Conservation (phyloP, 331 rosid species). For the Arachis monticola region DNA sequence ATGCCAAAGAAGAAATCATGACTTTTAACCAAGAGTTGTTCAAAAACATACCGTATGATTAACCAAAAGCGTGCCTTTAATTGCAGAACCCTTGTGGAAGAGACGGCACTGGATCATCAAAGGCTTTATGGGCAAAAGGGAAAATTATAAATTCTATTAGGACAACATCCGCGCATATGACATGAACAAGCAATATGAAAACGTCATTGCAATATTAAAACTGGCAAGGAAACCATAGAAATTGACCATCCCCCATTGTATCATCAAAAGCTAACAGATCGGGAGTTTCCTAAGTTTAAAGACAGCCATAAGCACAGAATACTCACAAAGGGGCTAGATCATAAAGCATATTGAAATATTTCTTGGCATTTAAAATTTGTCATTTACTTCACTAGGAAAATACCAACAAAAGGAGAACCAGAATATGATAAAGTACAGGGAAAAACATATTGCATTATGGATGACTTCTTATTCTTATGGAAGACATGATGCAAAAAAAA, state of each 20-base stretch:
- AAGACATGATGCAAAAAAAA: neutral
- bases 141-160: constrained; percentile 36
- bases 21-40: neutral
- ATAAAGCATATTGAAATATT: constrained; percentile 7
- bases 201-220: constrained; percentile 16
- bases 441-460: neutral
- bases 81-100: constrained; percentile 64
- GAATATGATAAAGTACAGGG: neutral
- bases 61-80: constrained; percentile 78
- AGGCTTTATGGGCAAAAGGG: constrained; percentile 52
- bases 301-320: constrained; percentile 14
- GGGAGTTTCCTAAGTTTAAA: constrained; percentile 38
- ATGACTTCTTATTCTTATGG: constrained; percentile 3
- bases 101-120: constrained; percentile 81
- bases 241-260: constrained; percentile 13
- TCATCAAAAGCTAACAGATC: constrained; percentile 37
- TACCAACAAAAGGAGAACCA: constrained; percentile 1
- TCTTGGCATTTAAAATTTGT: neutral
- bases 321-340: constrained; percentile 12
- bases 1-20: neutral
- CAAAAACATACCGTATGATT: constrained; percentile 59
- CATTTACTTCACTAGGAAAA: neutral
- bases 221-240: constrained; percentile 29
- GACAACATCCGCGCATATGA: constrained; percentile 24
- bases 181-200: neutral